phyloP scores from a whole-genome alignment of 2,329 filamentous ascomycete genomes.

The Paecilomyces fulvus region DNA sequence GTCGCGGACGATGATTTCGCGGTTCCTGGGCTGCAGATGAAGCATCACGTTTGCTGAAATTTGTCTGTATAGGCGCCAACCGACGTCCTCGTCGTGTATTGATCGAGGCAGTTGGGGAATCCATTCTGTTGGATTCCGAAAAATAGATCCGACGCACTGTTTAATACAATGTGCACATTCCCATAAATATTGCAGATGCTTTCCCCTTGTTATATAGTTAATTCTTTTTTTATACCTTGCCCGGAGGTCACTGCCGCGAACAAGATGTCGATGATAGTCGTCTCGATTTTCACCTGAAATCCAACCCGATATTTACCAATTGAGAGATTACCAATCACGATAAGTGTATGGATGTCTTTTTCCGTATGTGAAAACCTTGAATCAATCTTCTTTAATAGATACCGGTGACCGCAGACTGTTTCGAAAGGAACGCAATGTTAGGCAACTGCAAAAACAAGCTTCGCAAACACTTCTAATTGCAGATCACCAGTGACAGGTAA shows the following conservation, averaged over 20 bases:
- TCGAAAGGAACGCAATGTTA: not conserved
- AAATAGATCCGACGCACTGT: not conserved
- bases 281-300: too few species aligned
- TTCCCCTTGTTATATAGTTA: not conserved
- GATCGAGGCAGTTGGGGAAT: slow-evolving; percentile 14
- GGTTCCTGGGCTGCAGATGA: slow-evolving; percentile 8
- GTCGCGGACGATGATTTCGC: slow-evolving; percentile 24
- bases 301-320: too few species aligned
- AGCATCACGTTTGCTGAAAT: slow-evolving; percentile 23
- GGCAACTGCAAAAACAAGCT: not conserved
- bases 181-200: not conserved
- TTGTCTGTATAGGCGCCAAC: slow-evolving; percentile 29
- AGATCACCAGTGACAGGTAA: not conserved
- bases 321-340: not conserved
- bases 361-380: not conserved
- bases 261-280: too few species aligned
- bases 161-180: not conserved
- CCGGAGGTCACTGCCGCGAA: not conserved
- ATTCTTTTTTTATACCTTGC: not conserved
- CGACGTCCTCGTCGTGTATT: slow-evolving; percentile 30
- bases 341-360: not conserved
- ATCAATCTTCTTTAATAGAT: not conserved
- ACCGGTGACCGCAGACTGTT: not conserved
- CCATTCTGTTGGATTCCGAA: slow-evolving; percentile 3
- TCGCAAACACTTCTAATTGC: not conserved